Base-by-base conservation (phyloP, 1,284 basidiomycete genomes). In the Ustilago vetiveriae region DNA sequence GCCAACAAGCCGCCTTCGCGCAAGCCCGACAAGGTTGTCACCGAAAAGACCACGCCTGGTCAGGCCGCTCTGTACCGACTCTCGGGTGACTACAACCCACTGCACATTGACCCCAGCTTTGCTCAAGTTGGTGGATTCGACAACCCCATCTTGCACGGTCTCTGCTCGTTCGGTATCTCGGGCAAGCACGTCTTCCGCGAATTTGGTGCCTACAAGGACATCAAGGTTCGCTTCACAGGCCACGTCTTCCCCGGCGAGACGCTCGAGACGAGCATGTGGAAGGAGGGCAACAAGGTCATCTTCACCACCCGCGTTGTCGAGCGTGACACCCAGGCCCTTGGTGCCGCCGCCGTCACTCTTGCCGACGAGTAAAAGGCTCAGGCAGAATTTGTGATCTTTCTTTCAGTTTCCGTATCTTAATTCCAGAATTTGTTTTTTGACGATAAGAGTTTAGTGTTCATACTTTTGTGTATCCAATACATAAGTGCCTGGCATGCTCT, bases 201-300 rank as follows among this genome's bases (percentile, higher is more conserved):
- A 2, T 98, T 88, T 80, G 95, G 95, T 22, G 83, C 87, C 8
- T 95, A 87, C 85, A 88, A 88, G 78, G 92, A 97, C 82, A 96
- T 98, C 86, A 98, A 98, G 88, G 93, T 93, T 63, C 88, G 95
- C 50, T 94, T 95, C 82, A 87, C 89, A 0, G 92, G 91, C n/a
- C 88, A 90, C 6, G 92, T 98, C 29, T 94, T 90, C 81, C 95
- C 95, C 5, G 94, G 94, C 10, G 94, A 98, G 85, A 98, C 95
- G 56, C 69, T 79, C 48, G 72, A 74, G 68, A 75, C 74, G n/a
- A 70, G 66, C 55, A 96, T 97, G 94, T 98, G 95, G 95, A 97
- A 94, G 82, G 93, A 97, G 77, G 92, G 90, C 17, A 84, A 88
- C 77, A 97, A 90, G 84, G 90, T 98, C 69, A 88, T 97, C 68